Conservation (phyloP, 2,329 filamentous ascomycete genomes). For the Cephalotrichum gorgonifer region DNA sequence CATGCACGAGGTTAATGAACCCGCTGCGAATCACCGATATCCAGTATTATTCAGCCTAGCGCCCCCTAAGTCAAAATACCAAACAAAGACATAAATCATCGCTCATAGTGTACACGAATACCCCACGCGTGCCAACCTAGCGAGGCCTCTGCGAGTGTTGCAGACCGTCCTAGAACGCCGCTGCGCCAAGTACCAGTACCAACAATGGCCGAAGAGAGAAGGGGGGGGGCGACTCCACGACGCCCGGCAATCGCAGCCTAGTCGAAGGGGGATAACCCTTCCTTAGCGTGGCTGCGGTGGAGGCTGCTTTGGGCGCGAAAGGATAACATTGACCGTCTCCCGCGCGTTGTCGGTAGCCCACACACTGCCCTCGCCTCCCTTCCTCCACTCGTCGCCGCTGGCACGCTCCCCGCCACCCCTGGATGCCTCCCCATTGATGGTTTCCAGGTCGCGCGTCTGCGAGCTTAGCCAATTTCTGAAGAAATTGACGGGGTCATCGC, state of each 20-base stretch:
- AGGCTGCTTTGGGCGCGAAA: conserved; percentile 31
- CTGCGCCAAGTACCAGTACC: neutral
- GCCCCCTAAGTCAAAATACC: neutral
- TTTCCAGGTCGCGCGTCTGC: conserved; percentile 82
- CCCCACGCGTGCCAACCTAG: neutral
- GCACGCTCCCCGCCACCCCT: conserved; percentile 45
- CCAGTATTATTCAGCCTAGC: neutral
- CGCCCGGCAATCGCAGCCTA: no score
- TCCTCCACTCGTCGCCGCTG: conserved; percentile 58
- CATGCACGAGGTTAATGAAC: neutral
- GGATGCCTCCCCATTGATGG: conserved; percentile 73
- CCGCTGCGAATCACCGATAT: neutral
- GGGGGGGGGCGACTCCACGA: no score
- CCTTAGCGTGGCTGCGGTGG: neutral
- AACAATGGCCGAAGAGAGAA: no score
- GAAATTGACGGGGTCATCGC: conserved; percentile 74
- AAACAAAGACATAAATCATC: neutral
- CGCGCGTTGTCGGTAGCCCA: conserved; percentile 48
- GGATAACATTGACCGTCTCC: conserved; percentile 52
- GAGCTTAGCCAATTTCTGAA: conserved; percentile 80
- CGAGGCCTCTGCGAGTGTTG: neutral
- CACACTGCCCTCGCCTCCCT: conserved; percentile 41
- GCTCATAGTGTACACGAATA: neutral
- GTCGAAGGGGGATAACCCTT: no score
- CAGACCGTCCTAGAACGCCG: neutral